These are phyloP conservation scores for Ormosia emarginata DNA, from an alignment of 306 rosid genomes.

Conservation along the genomic window DNA sequence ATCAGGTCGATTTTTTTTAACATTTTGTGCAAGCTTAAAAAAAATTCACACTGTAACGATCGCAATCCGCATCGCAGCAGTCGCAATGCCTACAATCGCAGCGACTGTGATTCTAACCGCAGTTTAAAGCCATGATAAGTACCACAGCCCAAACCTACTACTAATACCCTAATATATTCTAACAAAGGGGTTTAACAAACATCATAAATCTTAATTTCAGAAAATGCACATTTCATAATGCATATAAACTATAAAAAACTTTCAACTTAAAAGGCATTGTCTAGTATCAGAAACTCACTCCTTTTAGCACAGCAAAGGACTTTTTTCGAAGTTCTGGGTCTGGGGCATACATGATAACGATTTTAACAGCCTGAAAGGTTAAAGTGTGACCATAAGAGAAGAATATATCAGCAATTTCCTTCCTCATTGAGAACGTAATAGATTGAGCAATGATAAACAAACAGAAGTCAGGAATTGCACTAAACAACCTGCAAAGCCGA, in stretches of 20 bases:
- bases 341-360: conserved; percentile 62
- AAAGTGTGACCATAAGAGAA: conserved; percentile 17
- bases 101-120: too few relatives aligned
- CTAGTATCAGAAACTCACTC: conserved; percentile 44
- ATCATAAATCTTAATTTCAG: conserved; percentile 10
- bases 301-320: conserved; percentile 62
- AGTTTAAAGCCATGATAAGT: too few relatives aligned
- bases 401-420: not conserved
- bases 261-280: not conserved
- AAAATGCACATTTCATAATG: not conserved
- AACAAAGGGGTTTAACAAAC: not conserved
- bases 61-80: too few relatives aligned
- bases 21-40: too few relatives aligned
- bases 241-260: not conserved
- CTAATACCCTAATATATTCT: too few relatives aligned
- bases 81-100: too few relatives aligned
- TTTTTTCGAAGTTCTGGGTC: conserved; percentile 56
- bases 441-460: not conserved
- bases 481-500: conserved; percentile 71
- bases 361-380: conserved; percentile 72
- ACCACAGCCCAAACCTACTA: too few relatives aligned
- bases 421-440: not conserved
- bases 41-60: too few relatives aligned
- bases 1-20: too few relatives aligned
- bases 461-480: not conserved